Evolutionary conservation across 805 yeast species (phyloP), one percentile per base, ranked within the genome.

Genomic region (Sugiyamaella chiloensis): DNA sequence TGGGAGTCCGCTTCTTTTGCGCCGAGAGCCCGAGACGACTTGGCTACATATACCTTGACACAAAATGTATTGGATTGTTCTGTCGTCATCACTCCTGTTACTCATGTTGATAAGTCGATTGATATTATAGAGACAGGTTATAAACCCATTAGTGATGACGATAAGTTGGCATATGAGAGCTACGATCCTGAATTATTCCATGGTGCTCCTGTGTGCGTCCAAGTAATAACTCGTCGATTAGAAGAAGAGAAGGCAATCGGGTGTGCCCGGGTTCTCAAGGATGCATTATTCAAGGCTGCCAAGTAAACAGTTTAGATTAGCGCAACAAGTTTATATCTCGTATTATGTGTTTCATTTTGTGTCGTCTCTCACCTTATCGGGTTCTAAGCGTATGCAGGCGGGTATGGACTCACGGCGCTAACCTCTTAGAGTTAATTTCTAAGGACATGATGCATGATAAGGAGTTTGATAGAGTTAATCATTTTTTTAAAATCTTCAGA

Each of bases 141-240:
- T 35, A 23, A 9, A 24, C 45, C 52, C 9, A 29, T 41, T 5
- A 44, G 44, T 21, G 7, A 27, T 4, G 21, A 16, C 8, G 52
- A 48, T 30, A 19, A 39, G 26, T n/a, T 24, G 20, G 32, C 26
- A 12, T 24, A 44, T 24, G 32, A 42, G n/a, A 31, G 69, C 35
- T 79, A 79, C 62, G 68, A 75, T 46, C 72, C 80, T 4, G 75
- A 72, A 44, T 62, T 70, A 36, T 66, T 61, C 44, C 66, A 71
- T 49, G 80, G 78, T 2, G 77, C 77, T 58, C 83, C 86, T 0
- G 78, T 81, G 3, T 67, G 74, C 3, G 54, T 80, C 8, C 87
- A 82, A 59, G 53, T 82, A 17, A 71, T 78, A 16, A 74, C 81
- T 24, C 68, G 75, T 48, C 69, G 81, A 46, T 74, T 73, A 47